Base-by-base conservation (phyloP, 352 stramenopile species). In the Phytophthora quininea region DNA sequence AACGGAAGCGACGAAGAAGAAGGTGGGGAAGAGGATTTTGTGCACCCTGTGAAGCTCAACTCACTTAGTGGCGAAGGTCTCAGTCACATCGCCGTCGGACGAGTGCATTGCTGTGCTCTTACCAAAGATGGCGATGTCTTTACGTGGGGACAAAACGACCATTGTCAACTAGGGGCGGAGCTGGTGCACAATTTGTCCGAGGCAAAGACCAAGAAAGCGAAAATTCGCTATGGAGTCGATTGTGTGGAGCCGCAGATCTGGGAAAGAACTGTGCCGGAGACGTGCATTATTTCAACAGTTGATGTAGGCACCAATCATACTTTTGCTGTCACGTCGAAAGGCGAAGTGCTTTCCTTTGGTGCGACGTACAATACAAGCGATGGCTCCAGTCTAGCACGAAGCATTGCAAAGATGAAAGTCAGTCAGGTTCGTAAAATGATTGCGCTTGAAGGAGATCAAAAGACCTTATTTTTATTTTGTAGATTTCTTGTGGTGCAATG, bases 71-170 rank as follows among this genome's bases (percentile, higher is more conserved):
- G 83, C 0, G 88, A 95, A 64, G 84, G 82, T 12, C 50, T 95
- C 35, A 89, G 76, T 33, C 48, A 76, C 29, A 95, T 95, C 38
- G 86, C 88, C 27, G 88, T 95, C 2, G 88, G 88, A 0, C 72
- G 88, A 33, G 78, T 86, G 5, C 88, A 95, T 65, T 95, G 88
- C 55, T 90, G 76, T 45, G 88, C 84, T 3, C 77, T 69, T 24
- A 93, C 88, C 1, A 93, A 91, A 61, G 85, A 92, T 14, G 86
- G 88, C 37, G 88, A 94, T 53, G 82, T 94, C 3, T 95, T 89
- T 54, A 91, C 88, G 19, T 95, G 88, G 88, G 88, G 88, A 7
- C 84, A 93, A 19, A 95, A 94, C 49, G 83, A 93, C 53, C 88
- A 93, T 61, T 92, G 83, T 32, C 88, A 95, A 47, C 61, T 94